These are phyloP conservation scores for Glycine tomentella DNA, from an alignment of 306 rosid species.

Conservation along the genomic window DNA sequence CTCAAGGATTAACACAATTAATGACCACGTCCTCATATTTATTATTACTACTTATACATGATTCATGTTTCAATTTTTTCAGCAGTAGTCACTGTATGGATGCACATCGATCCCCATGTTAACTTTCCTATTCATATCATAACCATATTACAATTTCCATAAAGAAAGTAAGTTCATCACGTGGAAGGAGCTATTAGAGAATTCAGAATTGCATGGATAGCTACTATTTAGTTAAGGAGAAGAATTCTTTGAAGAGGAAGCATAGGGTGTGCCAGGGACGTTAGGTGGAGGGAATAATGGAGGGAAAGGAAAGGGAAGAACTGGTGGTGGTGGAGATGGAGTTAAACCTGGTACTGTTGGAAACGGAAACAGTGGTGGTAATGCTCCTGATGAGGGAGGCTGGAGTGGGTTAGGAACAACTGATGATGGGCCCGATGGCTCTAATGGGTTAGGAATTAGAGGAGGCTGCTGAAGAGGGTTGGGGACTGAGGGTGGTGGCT, in stretches of 20 bases:
- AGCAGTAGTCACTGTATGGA: conserved; percentile 3
- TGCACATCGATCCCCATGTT: conserved; percentile 36
- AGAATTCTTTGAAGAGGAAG: conserved; percentile 48
- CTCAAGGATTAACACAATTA: conserved; percentile 14
- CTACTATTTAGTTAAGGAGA: conserved; percentile 50
- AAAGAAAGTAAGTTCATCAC: conserved; percentile 8
- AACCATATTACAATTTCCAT: conserved; percentile 44
- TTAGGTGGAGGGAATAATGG: conserved; percentile 64
- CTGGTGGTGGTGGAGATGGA: conserved; percentile 55
- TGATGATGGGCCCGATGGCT: conserved; percentile 52
- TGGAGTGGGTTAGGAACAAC: conserved; percentile 46
- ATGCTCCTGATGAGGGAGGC: conserved; percentile 54
- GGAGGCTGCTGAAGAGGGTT: conserved; percentile 69
- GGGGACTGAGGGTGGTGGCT: conserved; percentile 57
- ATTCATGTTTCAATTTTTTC: conserved; percentile 26
- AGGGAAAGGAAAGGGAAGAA: conserved; percentile 58
- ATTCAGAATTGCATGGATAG: conserved; percentile 33
- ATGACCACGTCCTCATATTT: conserved; percentile 38
- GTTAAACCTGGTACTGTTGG: conserved; percentile 65
- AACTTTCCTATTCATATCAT: conserved; percentile 41
- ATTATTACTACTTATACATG: conserved; percentile 43
- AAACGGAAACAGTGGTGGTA: conserved; percentile 50
- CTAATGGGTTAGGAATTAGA: conserved; percentile 43
- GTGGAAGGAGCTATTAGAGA: conserved; percentile 46
- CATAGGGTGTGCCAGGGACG: conserved; percentile 59